phyloP scores from a whole-genome alignment of 2,329 filamentous ascomycete genomes.

The Xylariaceae sp. region DNA sequence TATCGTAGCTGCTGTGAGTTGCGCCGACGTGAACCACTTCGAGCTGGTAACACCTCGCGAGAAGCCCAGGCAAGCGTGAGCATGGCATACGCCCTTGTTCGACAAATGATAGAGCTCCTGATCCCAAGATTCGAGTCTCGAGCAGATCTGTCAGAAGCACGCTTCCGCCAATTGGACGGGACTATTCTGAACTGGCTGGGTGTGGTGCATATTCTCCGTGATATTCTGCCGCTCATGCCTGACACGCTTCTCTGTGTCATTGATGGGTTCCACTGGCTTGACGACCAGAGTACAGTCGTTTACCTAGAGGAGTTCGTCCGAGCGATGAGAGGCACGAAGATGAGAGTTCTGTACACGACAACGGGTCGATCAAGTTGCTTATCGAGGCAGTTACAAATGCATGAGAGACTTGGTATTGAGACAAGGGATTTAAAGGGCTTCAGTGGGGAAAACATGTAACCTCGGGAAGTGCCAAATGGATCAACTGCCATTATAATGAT shows the following conservation, averaged over 20 bases:
- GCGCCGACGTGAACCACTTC: conserved; percentile 17
- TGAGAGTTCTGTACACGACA: conserved; percentile 23
- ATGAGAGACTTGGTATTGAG: conserved; percentile 14
- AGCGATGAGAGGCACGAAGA: conserved; percentile 12
- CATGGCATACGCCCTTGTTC: conserved; percentile 17
- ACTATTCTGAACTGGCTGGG: conserved; percentile 23
- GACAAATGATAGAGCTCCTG: conserved; percentile 23
- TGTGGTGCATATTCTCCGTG: conserved; percentile 12
- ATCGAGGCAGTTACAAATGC: background rate
- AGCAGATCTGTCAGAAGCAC: conserved; percentile 5
- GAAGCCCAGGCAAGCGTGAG: conserved; percentile 18
- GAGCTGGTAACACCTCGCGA: conserved; percentile 12
- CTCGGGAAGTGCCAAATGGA: too few species aligned
- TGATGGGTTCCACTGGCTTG: conserved; percentile 24
- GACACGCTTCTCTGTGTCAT: conserved; percentile 21
- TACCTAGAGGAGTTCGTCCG: conserved; percentile 22
- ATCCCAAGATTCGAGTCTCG: conserved; percentile 8
- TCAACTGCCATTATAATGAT: too few species aligned
- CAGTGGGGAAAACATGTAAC: too few species aligned
- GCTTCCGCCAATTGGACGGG: conserved; percentile 18
- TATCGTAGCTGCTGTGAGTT: conserved; percentile 19
- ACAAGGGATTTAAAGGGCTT: background rate
- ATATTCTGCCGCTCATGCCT: conserved; percentile 22
- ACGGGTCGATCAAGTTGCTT: conserved; percentile 22
- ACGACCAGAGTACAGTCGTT: conserved; percentile 11